Base-by-base conservation (phyloP, 495 filamentous ascomycete species). In the Neurospora africana region DNA sequence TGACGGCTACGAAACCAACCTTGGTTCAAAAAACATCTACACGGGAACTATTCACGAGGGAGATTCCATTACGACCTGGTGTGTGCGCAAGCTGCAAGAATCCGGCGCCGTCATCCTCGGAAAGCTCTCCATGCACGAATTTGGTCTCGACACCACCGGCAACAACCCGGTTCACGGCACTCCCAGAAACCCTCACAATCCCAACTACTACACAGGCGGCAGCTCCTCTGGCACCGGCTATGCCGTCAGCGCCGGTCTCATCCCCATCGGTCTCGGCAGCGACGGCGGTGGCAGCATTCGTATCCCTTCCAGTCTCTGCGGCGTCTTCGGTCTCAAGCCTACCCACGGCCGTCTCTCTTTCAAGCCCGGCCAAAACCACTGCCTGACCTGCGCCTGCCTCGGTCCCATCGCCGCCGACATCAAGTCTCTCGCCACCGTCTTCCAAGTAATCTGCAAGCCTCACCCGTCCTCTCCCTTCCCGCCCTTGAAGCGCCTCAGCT, bases 201-300 rank as follows among this genome's bases (percentile, higher is more conserved):
- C 78, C 0, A 72, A 81, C 17, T 96, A 92, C 84, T 96, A 96
- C 81, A 90, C 90, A 58, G 93, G 93, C 47, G 93, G 93, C 36
- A 93, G 90, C 10, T 96, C 93, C 9, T 92, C 92, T 4, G 93
- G 93, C 5, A 87, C 91, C 30, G 93, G 86, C 1, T 95, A 94
- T 75, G 88, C 89, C 67, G 90, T 95, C 41, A 82, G 85, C 6
- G 82, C 89, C 7, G 93, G 93, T 1, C 83, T 96, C 2, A 85
- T 94, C 30, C 92, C 93, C n/a, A 86, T 97, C 73, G 91, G 91
- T 3, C 82, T 95, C 17, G 93, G 93, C 65, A 89, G 88, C 40
- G 93, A 97, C 78, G 92, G 91, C 35, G 93, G 93, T 36, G 93
- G 93, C 68, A 91, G 88, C 69, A 91, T 97, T 73, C 89, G 93